Evolutionary conservation across 1,139 yeast species (phyloP).

Genomic region (Trichomonascaceae sp.): DNA sequence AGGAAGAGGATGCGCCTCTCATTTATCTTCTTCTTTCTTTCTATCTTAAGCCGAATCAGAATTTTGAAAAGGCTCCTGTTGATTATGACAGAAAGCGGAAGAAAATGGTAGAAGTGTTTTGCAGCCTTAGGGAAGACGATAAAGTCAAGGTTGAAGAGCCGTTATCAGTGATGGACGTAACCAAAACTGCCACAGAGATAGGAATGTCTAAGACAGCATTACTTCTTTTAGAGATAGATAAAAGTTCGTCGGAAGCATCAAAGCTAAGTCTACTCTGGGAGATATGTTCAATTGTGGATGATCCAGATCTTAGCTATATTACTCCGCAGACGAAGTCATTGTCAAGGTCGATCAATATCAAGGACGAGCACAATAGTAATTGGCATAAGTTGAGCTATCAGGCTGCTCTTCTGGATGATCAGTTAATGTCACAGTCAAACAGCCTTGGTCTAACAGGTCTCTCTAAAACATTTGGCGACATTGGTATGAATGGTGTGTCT

Average conservation of each 20-base stretch:
- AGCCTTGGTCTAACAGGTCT: constrained; percentile 21
- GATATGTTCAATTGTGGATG: constrained; percentile 46
- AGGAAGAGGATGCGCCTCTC: neutral
- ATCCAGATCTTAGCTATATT: constrained; percentile 58
- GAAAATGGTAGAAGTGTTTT: neutral
- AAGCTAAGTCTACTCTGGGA: constrained; percentile 12
- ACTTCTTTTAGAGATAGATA: constrained; percentile 18
- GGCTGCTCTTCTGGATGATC: constrained; percentile 52
- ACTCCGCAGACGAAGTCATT: constrained; percentile 54
- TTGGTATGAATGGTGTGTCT: constrained; percentile 49
- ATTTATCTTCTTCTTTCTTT: neutral
- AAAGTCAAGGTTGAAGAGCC: neutral
- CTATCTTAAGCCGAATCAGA: neutral
- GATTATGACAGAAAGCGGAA: constrained; percentile 3
- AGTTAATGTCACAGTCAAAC: constrained; percentile 3
- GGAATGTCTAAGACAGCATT: constrained; percentile 17
- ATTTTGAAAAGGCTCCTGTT: neutral
- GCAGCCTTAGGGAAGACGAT: constrained; percentile 2
- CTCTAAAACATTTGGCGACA: constrained; percentile 37
- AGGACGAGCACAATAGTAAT: constrained; percentile 35
- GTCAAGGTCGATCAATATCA: constrained; percentile 40
- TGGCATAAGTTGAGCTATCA: constrained; percentile 43
- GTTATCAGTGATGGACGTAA: constrained; percentile 4
- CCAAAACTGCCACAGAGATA: constrained; percentile 12
- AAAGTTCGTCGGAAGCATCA: constrained; percentile 16